Evolutionary conservation across 495 filamentous ascomycete genomes (phyloP).

Genomic region (Echria macrotheca): DNA sequence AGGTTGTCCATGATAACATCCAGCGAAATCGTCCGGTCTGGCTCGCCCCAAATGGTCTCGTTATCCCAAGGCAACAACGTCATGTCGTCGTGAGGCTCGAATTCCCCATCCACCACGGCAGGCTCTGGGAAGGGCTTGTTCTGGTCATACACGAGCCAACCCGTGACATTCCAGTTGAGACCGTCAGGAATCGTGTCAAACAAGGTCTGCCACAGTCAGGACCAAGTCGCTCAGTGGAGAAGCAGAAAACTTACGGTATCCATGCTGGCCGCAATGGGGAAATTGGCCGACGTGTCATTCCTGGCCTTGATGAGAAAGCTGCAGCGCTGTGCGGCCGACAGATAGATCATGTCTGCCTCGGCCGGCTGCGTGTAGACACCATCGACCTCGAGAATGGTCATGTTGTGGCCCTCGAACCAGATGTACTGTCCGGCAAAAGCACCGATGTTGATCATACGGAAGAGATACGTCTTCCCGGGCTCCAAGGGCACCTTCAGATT

Average conservation of each 20-base stretch:
- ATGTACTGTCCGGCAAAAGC: constrained; percentile 65
- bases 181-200: constrained; percentile 61
- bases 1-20: constrained; percentile 12
- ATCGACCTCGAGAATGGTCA: constrained; percentile 53
- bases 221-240: not conserved
- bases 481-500: constrained; percentile 45
- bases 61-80: constrained; percentile 62
- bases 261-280: constrained; percentile 49
- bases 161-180: constrained; percentile 72
- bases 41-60: constrained; percentile 47
- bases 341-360: constrained; percentile 56
- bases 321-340: constrained; percentile 66
- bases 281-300: constrained; percentile 59
- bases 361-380: constrained; percentile 54
- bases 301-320: constrained; percentile 62
- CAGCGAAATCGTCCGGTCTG: constrained; percentile 57
- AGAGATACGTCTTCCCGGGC: constrained; percentile 73
- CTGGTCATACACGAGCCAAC: constrained; percentile 72
- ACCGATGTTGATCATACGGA: constrained; percentile 68
- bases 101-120: constrained; percentile 24
- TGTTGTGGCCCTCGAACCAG: constrained; percentile 70
- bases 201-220: constrained; percentile 27
- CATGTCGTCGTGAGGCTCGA: constrained; percentile 70
- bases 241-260: not conserved
- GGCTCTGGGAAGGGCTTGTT: constrained; percentile 52